Percentiles rank a stretch among this genome's conserved stretches.
Conservation (phyloP, 208 protist genomes). For the Porcisia deanei region DNA sequence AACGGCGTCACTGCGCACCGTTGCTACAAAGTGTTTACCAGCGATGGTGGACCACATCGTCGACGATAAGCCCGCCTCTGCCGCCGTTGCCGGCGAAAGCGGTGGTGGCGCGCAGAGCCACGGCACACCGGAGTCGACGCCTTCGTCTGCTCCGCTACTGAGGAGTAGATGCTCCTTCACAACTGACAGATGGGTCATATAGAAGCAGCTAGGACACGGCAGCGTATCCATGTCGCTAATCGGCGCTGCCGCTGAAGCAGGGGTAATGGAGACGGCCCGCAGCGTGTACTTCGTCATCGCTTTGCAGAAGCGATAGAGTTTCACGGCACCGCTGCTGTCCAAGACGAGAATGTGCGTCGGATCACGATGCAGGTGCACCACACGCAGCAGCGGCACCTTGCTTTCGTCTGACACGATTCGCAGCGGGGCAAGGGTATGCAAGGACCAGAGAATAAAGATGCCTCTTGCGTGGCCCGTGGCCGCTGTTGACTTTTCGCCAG, state of each 20-base stretch:
- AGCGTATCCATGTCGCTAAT: conserved; percentile 45
- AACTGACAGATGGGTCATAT: conserved; percentile 10
- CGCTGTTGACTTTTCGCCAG: conserved; percentile 30
- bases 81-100: conserved; percentile 4
- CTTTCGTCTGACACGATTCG: conserved; percentile 59
- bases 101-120: conserved; percentile 26
- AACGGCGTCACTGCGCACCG: conserved; percentile 45
- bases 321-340: conserved; percentile 40
- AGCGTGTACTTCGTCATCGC: conserved; percentile 50
- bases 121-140: conserved; percentile 7
- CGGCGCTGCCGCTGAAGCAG: conserved; percentile 15
- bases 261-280: conserved; percentile 39
- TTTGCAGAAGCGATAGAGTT: conserved; percentile 51
- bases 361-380: conserved; percentile 42
- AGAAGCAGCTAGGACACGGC: conserved; percentile 32
- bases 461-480: conserved; percentile 52
- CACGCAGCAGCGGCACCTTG: conserved; percentile 35
- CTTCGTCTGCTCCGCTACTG: neutral
- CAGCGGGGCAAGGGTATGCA: conserved; percentile 39
- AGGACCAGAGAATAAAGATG: conserved; percentile 49
- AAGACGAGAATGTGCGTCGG: conserved; percentile 40
- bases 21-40: conserved; percentile 48
- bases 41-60: conserved; percentile 24
- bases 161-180: conserved; percentile 15
- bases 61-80: conserved; percentile 18